Percentiles rank a stretch among this genome's conserved stretches.
These are phyloP conservation scores for Penicillium hordei DNA, from an alignment of 2,329 filamentous ascomycete species.

Conservation along the genomic window DNA sequence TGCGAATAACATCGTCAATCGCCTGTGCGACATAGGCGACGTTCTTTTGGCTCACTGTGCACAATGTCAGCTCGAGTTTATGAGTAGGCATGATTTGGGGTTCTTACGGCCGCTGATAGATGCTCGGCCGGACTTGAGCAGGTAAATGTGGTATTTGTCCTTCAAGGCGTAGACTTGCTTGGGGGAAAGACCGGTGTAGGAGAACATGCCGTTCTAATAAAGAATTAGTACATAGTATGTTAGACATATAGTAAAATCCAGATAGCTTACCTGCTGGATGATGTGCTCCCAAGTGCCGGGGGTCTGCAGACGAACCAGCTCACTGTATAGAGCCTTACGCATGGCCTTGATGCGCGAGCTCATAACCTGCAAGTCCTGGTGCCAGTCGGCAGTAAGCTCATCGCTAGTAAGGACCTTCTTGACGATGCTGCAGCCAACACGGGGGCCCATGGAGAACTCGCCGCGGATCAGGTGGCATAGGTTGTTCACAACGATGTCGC, in stretches of 20 bases:
- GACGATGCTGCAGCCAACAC: slow-evolving; percentile 84
- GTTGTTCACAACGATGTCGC: slow-evolving; percentile 38
- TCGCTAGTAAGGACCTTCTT: slow-evolving; percentile 76
- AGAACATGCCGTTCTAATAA: slow-evolving; percentile 76
- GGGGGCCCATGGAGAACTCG: slow-evolving; percentile 58
- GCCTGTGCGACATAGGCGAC: slow-evolving; percentile 42
- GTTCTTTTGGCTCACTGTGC: slow-evolving; percentile 42
- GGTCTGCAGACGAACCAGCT: slow-evolving; percentile 79
- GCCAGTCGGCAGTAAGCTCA: slow-evolving; percentile 80
- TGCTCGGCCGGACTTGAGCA: slow-evolving; percentile 42
- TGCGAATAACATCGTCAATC: slow-evolving; percentile 41
- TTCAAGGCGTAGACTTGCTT: slow-evolving; percentile 45
- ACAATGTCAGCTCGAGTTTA: slow-evolving; percentile 7
- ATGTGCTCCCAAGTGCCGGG: slow-evolving; percentile 98
- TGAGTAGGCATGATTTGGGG: neutral
- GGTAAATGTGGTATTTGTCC: slow-evolving; percentile 46
- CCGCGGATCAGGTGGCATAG: slow-evolving; percentile 42
- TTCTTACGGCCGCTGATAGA: slow-evolving; percentile 43
- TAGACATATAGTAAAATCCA: neutral
- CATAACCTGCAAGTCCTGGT: slow-evolving; percentile 86
- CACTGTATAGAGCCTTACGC: slow-evolving; percentile 73
- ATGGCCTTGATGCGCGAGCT: slow-evolving; percentile 89
- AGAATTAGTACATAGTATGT: neutral
- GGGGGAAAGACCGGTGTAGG: slow-evolving; percentile 60
- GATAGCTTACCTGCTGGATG: slow-evolving; percentile 74